Percentiles rank a stretch among this genome's conserved stretches.
These are phyloP conservation scores for Trifolium pratense DNA, from an alignment of 306 rosid genomes.

Conservation along the genomic window DNA sequence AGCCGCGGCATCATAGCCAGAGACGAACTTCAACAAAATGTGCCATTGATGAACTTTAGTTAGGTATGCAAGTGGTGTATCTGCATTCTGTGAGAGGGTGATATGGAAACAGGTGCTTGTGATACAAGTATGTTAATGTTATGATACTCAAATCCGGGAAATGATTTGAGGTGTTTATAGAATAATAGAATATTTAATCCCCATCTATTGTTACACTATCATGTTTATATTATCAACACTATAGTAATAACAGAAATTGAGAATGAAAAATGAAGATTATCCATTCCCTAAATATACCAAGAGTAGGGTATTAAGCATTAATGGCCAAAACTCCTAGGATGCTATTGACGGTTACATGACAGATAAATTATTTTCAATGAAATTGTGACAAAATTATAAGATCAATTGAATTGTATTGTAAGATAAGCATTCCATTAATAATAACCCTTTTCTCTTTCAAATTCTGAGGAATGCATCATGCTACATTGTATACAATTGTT, in stretches of 20 bases:
- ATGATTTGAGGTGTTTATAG: too few species aligned
- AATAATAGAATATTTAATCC: too few species aligned
- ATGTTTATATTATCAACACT: not conserved
- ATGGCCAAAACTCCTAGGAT: not conserved
- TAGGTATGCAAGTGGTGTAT: too few species aligned
- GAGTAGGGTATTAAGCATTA: not conserved
- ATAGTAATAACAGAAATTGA: not conserved
- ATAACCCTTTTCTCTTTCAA: conserved; percentile 19
- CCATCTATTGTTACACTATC: too few species aligned
- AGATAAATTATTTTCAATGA: conserved; percentile 5
- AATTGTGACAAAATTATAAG: conserved; percentile 3
- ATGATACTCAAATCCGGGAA: too few species aligned
- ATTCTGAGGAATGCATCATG: conserved; percentile 37
- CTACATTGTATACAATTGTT: conserved; percentile 39
- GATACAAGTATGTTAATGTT: too few species aligned
- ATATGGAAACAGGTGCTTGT: too few species aligned
- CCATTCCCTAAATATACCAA: too few species aligned
- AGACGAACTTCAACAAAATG: too few species aligned
- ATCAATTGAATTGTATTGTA: not conserved
- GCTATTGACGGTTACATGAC: not conserved
- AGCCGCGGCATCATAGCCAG: too few species aligned
- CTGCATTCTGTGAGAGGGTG: too few species aligned
- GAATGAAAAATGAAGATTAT: not conserved
- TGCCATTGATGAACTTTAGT: too few species aligned
- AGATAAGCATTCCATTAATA: conserved; percentile 18